Percentiles rank a stretch among this genome's conserved stretches.
Evolutionary conservation across 116 monocot genomes (phyloP).

Genomic region (Zostera marina): DNA sequence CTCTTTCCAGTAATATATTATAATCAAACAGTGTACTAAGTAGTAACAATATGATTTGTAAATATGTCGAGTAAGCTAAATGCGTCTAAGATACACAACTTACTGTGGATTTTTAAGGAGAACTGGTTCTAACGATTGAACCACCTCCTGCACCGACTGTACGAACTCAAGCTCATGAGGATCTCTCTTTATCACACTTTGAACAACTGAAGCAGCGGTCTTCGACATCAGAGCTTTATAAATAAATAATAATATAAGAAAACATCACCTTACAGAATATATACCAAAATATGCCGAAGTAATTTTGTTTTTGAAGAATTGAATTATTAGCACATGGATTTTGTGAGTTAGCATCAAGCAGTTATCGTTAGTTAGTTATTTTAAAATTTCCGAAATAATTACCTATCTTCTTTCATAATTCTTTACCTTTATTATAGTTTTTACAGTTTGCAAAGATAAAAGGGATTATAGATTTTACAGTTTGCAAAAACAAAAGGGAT

Average conservation of each 20-base stretch:
- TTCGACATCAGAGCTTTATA: slow-evolving; percentile 74
- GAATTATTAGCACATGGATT: too few species aligned
- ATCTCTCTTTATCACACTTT: slow-evolving; percentile 75
- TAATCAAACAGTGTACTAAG: background rate
- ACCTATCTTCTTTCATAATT: too few species aligned
- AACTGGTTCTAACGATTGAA: slow-evolving; percentile 87
- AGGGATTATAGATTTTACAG: too few species aligned
- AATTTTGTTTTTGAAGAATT: too few species aligned
- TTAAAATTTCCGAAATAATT: too few species aligned
- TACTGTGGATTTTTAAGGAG: slow-evolving; percentile 86
- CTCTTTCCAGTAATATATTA: background rate
- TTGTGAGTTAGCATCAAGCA: too few species aligned
- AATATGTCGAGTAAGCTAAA: background rate
- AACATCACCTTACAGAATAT: slow-evolving; percentile 1
- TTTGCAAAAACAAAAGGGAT: too few species aligned
- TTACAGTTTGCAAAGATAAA: too few species aligned
- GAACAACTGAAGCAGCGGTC: slow-evolving; percentile 89
- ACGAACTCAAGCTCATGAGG: slow-evolving; percentile 92
- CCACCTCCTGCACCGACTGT: slow-evolving; percentile 92
- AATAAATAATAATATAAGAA: background rate
- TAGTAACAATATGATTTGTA: background rate
- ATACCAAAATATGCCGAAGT: background rate
- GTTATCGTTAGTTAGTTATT: too few species aligned
- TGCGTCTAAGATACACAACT: slow-evolving; percentile 11
- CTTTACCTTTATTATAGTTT: too few species aligned